A percentile compares a stretch with the other conserved stretches of the same genome.
These are phyloP conservation scores for Diplodia intermedia DNA, from an alignment of 2,329 filamentous ascomycete species.

Conservation along the genomic window DNA sequence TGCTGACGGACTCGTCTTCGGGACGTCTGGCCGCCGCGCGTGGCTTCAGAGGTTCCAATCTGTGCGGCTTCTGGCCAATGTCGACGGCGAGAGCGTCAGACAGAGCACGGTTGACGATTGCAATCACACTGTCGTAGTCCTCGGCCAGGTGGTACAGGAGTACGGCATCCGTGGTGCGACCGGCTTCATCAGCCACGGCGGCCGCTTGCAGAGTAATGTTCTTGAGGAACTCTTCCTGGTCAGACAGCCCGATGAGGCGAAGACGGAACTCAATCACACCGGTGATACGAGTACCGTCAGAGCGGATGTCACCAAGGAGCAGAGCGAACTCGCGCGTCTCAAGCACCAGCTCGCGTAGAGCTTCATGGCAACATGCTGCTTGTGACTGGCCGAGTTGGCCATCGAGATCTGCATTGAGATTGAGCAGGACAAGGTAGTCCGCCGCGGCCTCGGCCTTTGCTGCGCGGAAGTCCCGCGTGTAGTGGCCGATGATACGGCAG, in stretches of 20 bases:
- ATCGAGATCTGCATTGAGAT: constrained; percentile 83
- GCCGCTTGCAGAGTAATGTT: constrained; percentile 94
- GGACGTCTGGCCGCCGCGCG: constrained; percentile 51
- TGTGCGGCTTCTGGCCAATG: constrained; percentile 79
- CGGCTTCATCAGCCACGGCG: constrained; percentile 90
- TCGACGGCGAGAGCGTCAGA: constrained; percentile 89
- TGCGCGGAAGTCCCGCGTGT: constrained; percentile 93
- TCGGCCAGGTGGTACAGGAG: constrained; percentile 92
- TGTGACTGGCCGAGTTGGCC: constrained; percentile 78
- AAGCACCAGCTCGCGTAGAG: constrained; percentile 90
- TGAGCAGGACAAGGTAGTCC: constrained; percentile 91
- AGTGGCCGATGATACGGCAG: constrained; percentile 89
- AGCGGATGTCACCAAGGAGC: constrained; percentile 87
- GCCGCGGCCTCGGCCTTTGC: constrained; percentile 88
- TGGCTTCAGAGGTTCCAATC: constrained; percentile 80
- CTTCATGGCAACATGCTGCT: constrained; percentile 85
- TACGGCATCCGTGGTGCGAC: constrained; percentile 90
- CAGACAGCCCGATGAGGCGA: constrained; percentile 77
- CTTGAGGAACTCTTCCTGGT: constrained; percentile 83
- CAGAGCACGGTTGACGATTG: constrained; percentile 86
- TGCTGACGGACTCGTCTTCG: constrained; percentile 50
- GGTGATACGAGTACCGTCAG: constrained; percentile 82
- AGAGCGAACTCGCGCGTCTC: constrained; percentile 96
- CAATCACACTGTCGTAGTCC: constrained; percentile 93
- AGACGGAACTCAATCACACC: constrained; percentile 89